A percentile compares a stretch with the other conserved stretches of the same genome.
Conservation (phyloP, 306 rosid genomes). For the Medicago arabica region DNA sequence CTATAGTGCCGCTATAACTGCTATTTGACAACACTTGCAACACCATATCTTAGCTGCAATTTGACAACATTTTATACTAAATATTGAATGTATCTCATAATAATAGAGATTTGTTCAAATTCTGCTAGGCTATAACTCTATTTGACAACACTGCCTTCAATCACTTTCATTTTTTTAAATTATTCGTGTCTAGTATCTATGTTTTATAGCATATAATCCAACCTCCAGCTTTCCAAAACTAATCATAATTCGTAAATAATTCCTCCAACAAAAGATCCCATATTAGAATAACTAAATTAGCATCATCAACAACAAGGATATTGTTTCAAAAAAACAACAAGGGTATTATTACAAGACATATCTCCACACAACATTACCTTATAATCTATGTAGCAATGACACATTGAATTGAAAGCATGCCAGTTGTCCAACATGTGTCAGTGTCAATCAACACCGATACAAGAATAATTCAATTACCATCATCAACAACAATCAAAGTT, state of each 20-base stretch:
- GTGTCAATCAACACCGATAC: not conserved
- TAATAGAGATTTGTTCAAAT: not conserved
- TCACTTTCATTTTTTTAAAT: not conserved
- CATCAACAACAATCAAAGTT: not conserved
- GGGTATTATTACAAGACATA: not conserved
- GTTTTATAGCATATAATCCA: not conserved
- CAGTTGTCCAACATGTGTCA: not conserved
- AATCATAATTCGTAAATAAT: not conserved
- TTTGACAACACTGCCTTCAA: not conserved
- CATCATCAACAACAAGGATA: too few species aligned
- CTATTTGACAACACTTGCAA: too few species aligned
- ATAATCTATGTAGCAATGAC: not conserved
- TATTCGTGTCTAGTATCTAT: not conserved
- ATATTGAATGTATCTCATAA: not conserved
- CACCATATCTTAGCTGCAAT: not conserved
- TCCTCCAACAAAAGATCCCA: not conserved
- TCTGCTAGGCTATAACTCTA: not conserved
- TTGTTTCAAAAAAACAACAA: too few species aligned
- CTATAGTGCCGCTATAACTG: not conserved
- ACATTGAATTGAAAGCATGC: not conserved
- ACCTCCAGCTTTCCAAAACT: constrained; percentile 5
- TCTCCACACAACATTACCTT: not conserved
- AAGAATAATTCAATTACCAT: too few species aligned
- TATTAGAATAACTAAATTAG: not conserved
- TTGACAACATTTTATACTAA: not conserved